These are phyloP conservation scores for Boletus tomentosulus DNA, from an alignment of 768 basidiomycete species.

Conservation along the genomic window DNA sequence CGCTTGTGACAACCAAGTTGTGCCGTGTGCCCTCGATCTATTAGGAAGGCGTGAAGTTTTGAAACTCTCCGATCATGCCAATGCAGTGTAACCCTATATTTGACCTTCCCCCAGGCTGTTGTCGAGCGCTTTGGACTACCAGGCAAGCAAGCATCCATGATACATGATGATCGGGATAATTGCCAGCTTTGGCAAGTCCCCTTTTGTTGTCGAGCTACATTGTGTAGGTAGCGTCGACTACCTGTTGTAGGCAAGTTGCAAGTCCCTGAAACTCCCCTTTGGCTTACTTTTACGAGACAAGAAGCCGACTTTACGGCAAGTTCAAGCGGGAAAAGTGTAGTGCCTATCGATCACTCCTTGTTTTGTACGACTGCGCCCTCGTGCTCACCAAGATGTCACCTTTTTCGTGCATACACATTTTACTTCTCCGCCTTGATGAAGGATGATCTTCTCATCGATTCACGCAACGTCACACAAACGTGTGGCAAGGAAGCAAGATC, in stretches of 20 bases:
- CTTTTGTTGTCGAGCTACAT: neutral
- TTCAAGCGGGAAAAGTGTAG: neutral
- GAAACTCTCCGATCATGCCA: neutral
- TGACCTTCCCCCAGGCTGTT: neutral
- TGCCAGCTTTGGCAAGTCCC: too few species aligned
- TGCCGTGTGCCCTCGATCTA: neutral
- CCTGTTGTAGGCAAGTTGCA: conserved; percentile 1
- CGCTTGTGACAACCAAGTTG: conserved; percentile 1
- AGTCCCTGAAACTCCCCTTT: neutral
- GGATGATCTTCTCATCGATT: neutral
- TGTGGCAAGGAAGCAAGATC: conserved; percentile 1
- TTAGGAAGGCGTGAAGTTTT: neutral
- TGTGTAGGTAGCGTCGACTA: neutral
- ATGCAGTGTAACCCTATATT: conserved; percentile 17
- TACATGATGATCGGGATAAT: too few species aligned
- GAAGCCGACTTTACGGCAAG: conserved; percentile 5
- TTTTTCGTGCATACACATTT: neutral
- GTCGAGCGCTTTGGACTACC: too few species aligned
- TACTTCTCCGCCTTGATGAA: neutral
- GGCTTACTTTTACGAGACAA: conserved; percentile 7
- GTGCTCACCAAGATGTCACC: neutral
- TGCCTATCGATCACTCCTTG: conserved; percentile 4
- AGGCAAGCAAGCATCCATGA: too few species aligned
- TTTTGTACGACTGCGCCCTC: neutral
- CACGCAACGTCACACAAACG: neutral